Base-by-base conservation (phyloP, 371 early-diverging fungal species). In the Mucor sp. region DNA sequence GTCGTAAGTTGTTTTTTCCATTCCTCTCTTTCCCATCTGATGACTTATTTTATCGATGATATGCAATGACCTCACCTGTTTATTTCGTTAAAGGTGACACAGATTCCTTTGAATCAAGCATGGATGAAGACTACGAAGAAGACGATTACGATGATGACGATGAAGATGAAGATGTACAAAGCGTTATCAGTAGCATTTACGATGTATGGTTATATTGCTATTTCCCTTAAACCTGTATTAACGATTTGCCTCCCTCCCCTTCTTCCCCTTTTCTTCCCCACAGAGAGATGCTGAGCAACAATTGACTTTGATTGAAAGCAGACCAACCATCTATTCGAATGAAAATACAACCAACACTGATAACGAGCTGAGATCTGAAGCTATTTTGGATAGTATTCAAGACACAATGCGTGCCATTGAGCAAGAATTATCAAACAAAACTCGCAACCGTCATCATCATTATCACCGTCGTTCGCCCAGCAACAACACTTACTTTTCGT, bases 401-500 rank as follows among this genome's bases (percentile, higher is more conserved):
- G 53, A 59, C 23, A 68, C 64, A 28, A 63, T 68, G 64, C 63
- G 64, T 59, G 69, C 63, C 17, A 68, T 68, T 68, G 64, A 68
- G 23, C 43, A 59, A n/a, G 69, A 68, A 59, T 59, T 68, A 43
- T 60, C 28, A 6, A 56, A 56, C n/a, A 56, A 56, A 27, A 56
- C n/a, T 56, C 9, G 37, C n/a, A 37, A 12, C 23, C 23, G n/a
- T 14, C 57, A 63, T 9, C 48, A 27, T 8, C 61, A 47, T 19
- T 47, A 41, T 8, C 61, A 62, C 39, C 63, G 63, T 39, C 50
- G 63, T 25, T 63, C 63, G 8, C 55, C 55, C 19, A 53, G 53
- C 2, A 53, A 37, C 23, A 35, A 21, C 21, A 53, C 63, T 3
- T 33, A 50, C 21, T 64, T 44, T 14, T 57, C 65, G 3, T 57